phyloP scores from a whole-genome alignment of 1,139 yeast species.

The Debaryomyces coudertii region DNA sequence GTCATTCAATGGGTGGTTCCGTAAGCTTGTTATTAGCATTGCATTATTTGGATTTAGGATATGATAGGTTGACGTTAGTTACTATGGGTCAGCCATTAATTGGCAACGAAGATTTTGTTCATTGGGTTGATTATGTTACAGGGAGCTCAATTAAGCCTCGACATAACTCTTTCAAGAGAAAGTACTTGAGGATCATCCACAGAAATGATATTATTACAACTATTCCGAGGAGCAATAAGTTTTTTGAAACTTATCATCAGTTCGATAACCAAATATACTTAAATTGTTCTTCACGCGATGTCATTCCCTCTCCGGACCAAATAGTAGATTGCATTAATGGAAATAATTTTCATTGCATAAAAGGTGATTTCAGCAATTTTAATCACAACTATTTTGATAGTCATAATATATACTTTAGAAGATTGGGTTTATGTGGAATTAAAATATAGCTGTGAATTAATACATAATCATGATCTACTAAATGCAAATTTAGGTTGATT shows the following conservation, averaged over 20 bases:
- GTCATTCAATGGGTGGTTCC: conserved; percentile 59
- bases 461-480: conserved; percentile 16
- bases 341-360: conserved; percentile 42
- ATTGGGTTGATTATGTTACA: conserved; percentile 40
- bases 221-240: conserved; percentile 37
- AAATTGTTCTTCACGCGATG: conserved; percentile 34
- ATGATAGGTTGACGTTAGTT: conserved; percentile 35
- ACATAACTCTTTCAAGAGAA: conserved; percentile 30
- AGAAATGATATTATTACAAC: conserved; percentile 49
- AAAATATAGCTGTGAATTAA: conserved; percentile 10
- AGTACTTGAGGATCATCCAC: conserved; percentile 47
- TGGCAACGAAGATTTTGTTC: conserved; percentile 45
- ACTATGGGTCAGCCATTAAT: conserved; percentile 58
- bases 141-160: conserved; percentile 29
- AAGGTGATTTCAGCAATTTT: conserved; percentile 33
- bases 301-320: conserved; percentile 29
- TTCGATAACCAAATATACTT: conserved; percentile 51
- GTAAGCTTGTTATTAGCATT: conserved; percentile 44
- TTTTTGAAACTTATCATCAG: conserved; percentile 37
- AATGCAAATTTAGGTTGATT: conserved; percentile 46
- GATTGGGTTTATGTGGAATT: conserved; percentile 51
- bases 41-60: conserved; percentile 41
- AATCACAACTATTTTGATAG: conserved; percentile 34
- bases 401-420: conserved; percentile 53
- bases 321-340: conserved; percentile 38